phyloP scores from a whole-genome alignment of 2,329 filamentous ascomycete species.

The Arthrobotrys sphaeroides region DNA sequence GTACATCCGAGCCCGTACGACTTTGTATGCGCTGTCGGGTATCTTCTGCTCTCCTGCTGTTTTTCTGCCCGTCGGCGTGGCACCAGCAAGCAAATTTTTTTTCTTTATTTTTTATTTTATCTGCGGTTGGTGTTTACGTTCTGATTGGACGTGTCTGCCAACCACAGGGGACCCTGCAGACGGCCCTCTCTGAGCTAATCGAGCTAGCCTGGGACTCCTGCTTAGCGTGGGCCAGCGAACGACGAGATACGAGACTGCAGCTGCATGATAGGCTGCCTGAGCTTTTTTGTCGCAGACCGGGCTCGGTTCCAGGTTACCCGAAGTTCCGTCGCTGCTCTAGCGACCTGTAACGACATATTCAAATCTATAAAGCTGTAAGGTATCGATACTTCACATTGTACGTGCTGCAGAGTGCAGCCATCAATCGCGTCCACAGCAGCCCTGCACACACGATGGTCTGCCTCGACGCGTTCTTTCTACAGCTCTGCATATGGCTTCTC shows the following conservation, averaged over 20 bases:
- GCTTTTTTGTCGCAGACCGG: background rate
- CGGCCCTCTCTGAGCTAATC: no score
- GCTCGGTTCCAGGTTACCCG: slow-evolving; percentile 29
- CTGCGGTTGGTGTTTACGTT: slow-evolving; percentile 37
- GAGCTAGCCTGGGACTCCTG: no score
- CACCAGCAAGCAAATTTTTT: slow-evolving; percentile 44
- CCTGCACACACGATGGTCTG: slow-evolving; percentile 1
- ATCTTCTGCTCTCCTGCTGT: background rate
- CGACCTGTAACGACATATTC: background rate
- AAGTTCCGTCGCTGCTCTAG: slow-evolving; percentile 25
- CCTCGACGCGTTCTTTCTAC: slow-evolving; percentile 7
- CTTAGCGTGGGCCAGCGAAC: slow-evolving; percentile 8
- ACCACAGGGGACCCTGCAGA: slow-evolving; percentile 45
- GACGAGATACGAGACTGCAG: slow-evolving; percentile 8
- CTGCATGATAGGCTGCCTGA: slow-evolving; percentile 13
- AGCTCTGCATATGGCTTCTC: slow-evolving; percentile 25
- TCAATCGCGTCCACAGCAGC: no score
- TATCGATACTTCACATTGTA: no score
- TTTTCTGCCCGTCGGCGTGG: slow-evolving; percentile 32
- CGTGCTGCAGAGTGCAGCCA: no score
- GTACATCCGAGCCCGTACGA: background rate
- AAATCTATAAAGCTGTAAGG: background rate
- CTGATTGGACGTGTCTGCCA: slow-evolving; percentile 50
- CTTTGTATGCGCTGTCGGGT: background rate
- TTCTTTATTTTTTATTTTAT: no score